phyloP scores from a whole-genome alignment of 1,139 yeast genomes.

The Saccharomycopsis phalli region DNA sequence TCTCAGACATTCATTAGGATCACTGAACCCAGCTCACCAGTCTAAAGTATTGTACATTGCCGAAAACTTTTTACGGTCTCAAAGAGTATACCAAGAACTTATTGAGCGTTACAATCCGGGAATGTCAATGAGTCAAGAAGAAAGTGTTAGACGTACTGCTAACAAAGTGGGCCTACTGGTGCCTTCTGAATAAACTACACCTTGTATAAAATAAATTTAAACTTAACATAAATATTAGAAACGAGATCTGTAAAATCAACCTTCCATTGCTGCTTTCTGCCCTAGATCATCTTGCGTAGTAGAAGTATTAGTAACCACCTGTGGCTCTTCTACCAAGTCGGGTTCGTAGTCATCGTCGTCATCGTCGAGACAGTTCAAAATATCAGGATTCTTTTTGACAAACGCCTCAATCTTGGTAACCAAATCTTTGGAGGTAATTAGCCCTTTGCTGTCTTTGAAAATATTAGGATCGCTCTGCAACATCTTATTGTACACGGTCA shows the following conservation, averaged over 20 bases:
- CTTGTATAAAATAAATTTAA: neutral
- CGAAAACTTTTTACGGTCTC: conserved; percentile 54
- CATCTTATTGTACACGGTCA: conserved; percentile 24
- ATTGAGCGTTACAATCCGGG: conserved; percentile 86
- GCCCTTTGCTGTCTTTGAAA: conserved; percentile 20
- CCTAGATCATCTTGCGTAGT: neutral
- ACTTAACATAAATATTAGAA: neutral
- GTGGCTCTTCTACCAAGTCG: neutral
- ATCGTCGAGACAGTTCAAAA: conserved; percentile 9
- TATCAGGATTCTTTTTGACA: conserved; percentile 16
- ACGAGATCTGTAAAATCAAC: too few relatives aligned
- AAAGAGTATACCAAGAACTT: conserved; percentile 68
- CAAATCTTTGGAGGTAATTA: conserved; percentile 24
- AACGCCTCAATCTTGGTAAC: conserved; percentile 22
- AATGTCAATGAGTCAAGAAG: conserved; percentile 64
- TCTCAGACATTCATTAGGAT: conserved; percentile 18
- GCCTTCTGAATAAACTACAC: conserved; percentile 30
- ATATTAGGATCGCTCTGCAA: conserved; percentile 19
- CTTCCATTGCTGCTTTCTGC: neutral
- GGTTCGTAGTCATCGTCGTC: neutral
- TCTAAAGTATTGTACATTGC: conserved; percentile 10
- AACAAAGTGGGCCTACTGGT: conserved; percentile 72
- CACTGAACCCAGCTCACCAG: conserved; percentile 23
- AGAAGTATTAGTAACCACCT: neutral
- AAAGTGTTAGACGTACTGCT: conserved; percentile 72